These are phyloP conservation scores for Citrus maxima DNA, from an alignment of 345 rosid genomes.

Conservation along the genomic window DNA sequence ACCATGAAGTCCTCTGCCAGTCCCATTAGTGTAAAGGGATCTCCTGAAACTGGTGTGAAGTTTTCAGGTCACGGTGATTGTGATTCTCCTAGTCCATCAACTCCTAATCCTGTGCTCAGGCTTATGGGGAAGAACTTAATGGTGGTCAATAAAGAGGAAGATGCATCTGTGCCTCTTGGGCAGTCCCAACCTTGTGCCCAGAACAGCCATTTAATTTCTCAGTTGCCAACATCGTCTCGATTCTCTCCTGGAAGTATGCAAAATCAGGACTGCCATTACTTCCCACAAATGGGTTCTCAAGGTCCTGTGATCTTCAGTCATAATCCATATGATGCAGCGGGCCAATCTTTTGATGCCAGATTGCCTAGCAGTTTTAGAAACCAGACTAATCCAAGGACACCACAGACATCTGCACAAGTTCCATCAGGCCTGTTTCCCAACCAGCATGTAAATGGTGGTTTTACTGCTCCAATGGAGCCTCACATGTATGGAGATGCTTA, in stretches of 20 bases:
- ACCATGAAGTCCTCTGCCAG: conserved; percentile 20
- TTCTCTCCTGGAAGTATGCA: conserved; percentile 22
- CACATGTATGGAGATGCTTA: conserved; percentile 22
- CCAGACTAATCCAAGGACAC: conserved; percentile 14
- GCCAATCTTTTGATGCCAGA: conserved; percentile 30
- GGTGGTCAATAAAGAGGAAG: conserved; percentile 87
- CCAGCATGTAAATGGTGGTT: conserved; percentile 18
- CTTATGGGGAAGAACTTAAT: conserved; percentile 96
- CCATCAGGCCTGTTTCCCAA: conserved; percentile 30
- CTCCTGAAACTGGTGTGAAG: conserved; percentile 30
- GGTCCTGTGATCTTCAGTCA: conserved; percentile 27
- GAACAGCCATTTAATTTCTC: conserved; percentile 28
- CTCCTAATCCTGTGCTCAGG: conserved; percentile 73
- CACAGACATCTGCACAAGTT: conserved; percentile 20
- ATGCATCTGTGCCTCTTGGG: conserved; percentile 31
- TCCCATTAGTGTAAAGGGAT: conserved; percentile 30
- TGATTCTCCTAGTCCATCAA: conserved; percentile 71
- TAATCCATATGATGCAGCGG: conserved; percentile 21
- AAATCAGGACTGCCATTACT: conserved; percentile 21
- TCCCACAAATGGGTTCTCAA: conserved; percentile 26
- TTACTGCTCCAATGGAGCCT: conserved; percentile 24
- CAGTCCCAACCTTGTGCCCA: conserved; percentile 30
- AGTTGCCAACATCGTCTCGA: conserved; percentile 31
- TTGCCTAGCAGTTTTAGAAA: conserved; percentile 21
- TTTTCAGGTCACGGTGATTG: conserved; percentile 24